These are phyloP conservation scores for Scedosporium apiospermum DNA, from an alignment of 2,329 filamentous ascomycete species.

Conservation along the genomic window DNA sequence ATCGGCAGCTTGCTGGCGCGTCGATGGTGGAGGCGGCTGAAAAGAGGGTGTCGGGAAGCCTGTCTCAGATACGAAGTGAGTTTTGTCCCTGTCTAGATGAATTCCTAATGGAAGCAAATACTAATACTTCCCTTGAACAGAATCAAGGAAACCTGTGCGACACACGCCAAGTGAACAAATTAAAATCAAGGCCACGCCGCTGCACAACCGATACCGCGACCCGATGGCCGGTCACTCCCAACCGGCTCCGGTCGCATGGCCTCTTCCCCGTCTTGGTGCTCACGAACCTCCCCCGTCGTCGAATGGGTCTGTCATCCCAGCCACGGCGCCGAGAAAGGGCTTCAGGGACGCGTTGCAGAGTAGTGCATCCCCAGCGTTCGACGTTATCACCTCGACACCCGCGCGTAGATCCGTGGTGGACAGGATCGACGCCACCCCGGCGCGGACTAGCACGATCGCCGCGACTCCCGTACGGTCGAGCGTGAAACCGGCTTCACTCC, in stretches of 20 bases:
- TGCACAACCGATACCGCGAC: constrained; percentile 35
- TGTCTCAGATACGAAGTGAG: constrained; percentile 41
- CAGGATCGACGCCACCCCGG: constrained; percentile 11
- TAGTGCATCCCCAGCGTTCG: constrained; percentile 18
- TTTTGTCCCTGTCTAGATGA: constrained; percentile 5
- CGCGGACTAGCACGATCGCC: background rate
- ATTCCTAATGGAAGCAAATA: background rate
- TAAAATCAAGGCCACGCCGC: constrained; percentile 48
- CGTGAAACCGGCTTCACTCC: background rate
- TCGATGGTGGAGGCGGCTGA: constrained; percentile 59
- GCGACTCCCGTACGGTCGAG: background rate
- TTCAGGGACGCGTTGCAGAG: constrained; percentile 20
- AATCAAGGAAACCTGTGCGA: constrained; percentile 41
- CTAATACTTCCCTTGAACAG: constrained; percentile 26
- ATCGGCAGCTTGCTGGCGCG: constrained; percentile 59
- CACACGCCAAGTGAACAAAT: constrained; percentile 27
- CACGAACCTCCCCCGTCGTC: background rate
- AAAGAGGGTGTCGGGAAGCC: constrained; percentile 39
- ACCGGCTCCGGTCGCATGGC: background rate
- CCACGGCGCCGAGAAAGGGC: constrained; percentile 26
- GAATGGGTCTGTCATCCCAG: constrained; percentile 26
- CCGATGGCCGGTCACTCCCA: background rate
- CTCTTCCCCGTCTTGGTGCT: background rate
- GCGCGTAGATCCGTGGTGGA: background rate
- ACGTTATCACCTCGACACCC: constrained; percentile 22